phyloP scores from a whole-genome alignment of 2,329 filamentous ascomycete genomes.

The Triangularia setosa region DNA sequence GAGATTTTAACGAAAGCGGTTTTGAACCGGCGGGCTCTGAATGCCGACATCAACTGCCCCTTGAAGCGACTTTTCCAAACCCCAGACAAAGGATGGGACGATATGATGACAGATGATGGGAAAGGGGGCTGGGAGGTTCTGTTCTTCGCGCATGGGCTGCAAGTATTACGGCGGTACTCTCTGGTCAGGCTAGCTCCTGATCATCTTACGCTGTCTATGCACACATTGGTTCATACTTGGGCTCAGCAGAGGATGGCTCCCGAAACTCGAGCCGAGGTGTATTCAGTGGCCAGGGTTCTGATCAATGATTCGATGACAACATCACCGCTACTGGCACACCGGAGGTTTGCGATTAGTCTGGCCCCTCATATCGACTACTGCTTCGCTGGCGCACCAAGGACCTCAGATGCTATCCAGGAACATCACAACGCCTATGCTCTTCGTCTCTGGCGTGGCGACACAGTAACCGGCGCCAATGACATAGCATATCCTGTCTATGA shows the following conservation, averaged over 20 bases:
- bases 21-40: not conserved
- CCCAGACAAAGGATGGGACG: conserved; percentile 5
- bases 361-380: not conserved
- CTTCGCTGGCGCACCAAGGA: not conserved
- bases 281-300: not conserved
- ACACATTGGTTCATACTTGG: conserved; percentile 27
- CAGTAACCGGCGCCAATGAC: not conserved
- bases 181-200: conserved; percentile 18
- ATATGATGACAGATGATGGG: conserved; percentile 5
- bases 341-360: not conserved
- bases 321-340: not conserved
- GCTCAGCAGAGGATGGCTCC: conserved; percentile 18
- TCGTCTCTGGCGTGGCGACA: not conserved
- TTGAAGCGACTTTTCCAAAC: not conserved
- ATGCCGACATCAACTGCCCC: not conserved
- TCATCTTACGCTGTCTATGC: conserved; percentile 19
- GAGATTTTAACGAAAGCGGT: conserved; percentile 15
- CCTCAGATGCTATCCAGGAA: not conserved
- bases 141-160: not conserved
- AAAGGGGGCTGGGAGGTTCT: conserved; percentile 2
- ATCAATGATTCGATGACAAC: conserved; percentile 9
- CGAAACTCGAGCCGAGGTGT: not conserved
- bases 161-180: conserved; percentile 18
- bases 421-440: not conserved
- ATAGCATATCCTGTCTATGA: not conserved